Evolutionary conservation across 768 basidiomycete genomes (phyloP).

Genomic region (Pholiota microspora): DNA sequence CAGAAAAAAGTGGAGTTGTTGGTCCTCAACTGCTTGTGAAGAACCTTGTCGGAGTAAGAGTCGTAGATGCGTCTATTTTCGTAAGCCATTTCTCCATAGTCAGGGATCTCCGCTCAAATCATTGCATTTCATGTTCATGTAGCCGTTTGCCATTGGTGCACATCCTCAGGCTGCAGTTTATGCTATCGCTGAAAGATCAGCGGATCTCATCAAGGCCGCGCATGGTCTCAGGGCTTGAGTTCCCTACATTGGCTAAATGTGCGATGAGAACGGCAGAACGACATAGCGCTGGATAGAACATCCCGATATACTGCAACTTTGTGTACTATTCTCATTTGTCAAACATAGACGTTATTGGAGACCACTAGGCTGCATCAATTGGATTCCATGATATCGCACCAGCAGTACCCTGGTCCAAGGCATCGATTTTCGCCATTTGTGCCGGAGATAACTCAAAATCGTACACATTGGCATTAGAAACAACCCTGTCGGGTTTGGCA

Average conservation of each 20-base stretch:
- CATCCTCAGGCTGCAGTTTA: conserved; percentile 18
- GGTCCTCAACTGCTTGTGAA: conserved; percentile 30
- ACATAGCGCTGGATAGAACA: no score
- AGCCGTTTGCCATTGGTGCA: conserved; percentile 16
- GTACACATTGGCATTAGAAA: conserved; percentile 68
- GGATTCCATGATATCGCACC: conserved; percentile 86
- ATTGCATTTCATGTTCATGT: neutral
- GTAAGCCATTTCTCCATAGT: conserved; percentile 17
- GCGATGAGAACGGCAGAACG: no score
- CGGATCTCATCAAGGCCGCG: conserved; percentile 14
- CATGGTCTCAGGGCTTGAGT: neutral
- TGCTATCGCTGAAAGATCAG: conserved; percentile 14
- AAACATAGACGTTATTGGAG: neutral
- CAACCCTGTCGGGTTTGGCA: conserved; percentile 62
- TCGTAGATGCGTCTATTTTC: conserved; percentile 33
- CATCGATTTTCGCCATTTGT: conserved; percentile 67
- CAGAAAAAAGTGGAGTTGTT: conserved; percentile 27
- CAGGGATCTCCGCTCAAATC: neutral
- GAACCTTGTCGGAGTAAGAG: conserved; percentile 25
- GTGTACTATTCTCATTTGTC: neutral
- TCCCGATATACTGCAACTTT: no score
- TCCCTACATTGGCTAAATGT: no score
- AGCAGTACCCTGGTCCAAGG: conserved; percentile 63
- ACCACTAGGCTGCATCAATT: conserved; percentile 43
- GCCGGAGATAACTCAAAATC: conserved; percentile 66